Conservation (phyloP, 257 asterid genomes). For the Paulownia fortunei region DNA sequence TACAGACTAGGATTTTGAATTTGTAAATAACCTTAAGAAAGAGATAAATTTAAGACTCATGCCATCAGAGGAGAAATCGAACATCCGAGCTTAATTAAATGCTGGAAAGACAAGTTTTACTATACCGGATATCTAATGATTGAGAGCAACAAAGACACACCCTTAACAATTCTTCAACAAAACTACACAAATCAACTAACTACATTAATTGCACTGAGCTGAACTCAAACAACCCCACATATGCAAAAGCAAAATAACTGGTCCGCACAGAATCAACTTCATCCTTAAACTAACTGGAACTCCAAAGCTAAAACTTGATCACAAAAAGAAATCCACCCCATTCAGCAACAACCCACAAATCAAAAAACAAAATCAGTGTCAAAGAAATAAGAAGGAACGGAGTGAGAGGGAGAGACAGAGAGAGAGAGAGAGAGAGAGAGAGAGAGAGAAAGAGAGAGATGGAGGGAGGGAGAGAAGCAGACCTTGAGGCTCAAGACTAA, state of each 20-base stretch:
- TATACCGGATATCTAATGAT: not conserved
- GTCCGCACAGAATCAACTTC: not conserved
- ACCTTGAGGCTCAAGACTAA: constrained; percentile 51
- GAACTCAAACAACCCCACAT: not conserved
- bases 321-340: too few species aligned
- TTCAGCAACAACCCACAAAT: constrained; percentile 29
- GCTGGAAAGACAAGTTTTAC: not conserved
- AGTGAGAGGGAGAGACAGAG: not conserved
- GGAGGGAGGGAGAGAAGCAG: constrained; percentile 31
- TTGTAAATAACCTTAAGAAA: not conserved
- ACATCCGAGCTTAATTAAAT: constrained; percentile 11
- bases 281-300: constrained; percentile 17
- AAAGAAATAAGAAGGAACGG: not conserved
- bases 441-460: not conserved
- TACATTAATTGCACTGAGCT: not conserved
- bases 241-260: not conserved
- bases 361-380: not conserved
- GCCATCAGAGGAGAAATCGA: not conserved
- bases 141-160: not conserved
- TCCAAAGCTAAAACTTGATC: too few species aligned
- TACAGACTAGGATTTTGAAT: too few species aligned
- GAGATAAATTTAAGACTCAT: not conserved
- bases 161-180: constrained; percentile 8
- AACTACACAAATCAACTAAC: not conserved
- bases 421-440: not conserved